These are phyloP conservation scores for Hura crepitans DNA, from an alignment of 441 rosid genomes.

Conservation along the genomic window DNA sequence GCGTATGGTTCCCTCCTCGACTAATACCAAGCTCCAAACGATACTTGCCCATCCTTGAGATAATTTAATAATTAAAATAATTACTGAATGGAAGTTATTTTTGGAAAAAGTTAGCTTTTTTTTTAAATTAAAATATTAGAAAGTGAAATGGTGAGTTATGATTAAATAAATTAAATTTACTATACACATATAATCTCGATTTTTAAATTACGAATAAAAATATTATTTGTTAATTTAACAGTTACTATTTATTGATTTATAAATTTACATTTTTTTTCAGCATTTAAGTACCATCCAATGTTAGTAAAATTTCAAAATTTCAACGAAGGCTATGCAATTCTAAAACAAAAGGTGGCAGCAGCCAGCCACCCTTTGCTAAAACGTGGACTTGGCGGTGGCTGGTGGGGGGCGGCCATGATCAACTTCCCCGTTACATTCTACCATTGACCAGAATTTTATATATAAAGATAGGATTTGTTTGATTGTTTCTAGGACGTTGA, in stretches of 20 bases:
- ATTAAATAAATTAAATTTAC: background rate
- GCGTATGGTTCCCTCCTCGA: background rate
- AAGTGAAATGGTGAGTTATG: too few species aligned
- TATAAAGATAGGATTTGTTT: too few species aligned
- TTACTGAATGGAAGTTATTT: too few species aligned
- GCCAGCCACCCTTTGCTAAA: background rate
- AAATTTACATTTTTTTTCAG: too few species aligned
- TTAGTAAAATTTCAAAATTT: background rate
- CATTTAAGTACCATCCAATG: background rate
- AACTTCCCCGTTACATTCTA: background rate
- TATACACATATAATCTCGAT: background rate
- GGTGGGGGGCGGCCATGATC: background rate
- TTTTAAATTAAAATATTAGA: background rate
- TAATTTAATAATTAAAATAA: too few species aligned
- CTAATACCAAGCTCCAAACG: background rate
- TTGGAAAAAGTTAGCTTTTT: too few species aligned
- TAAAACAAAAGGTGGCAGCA: background rate
- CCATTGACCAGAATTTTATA: background rate
- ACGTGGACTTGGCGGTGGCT: background rate
- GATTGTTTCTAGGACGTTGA: too few species aligned
- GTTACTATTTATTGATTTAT: too few species aligned
- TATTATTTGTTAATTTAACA: too few species aligned
- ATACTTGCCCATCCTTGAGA: conserved; percentile 36
- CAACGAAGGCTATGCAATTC: background rate
- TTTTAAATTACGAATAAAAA: too few species aligned